Percentiles rank a stretch among this genome's conserved stretches.
Conservation (phyloP, 2,329 filamentous ascomycete genomes). For the Phialophora tarda region DNA sequence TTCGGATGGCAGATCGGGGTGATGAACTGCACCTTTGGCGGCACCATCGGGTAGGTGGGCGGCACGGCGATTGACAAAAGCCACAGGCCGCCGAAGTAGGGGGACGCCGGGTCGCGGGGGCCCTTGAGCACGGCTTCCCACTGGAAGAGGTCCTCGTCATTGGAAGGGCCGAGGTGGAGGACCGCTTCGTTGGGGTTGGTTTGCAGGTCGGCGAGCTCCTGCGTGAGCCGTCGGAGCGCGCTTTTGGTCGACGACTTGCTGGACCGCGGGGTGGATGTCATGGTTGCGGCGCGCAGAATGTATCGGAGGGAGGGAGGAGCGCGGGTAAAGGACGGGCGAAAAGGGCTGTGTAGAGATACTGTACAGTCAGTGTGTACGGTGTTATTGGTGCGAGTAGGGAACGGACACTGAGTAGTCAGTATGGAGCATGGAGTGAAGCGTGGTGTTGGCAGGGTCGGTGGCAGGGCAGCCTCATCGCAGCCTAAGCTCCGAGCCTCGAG, state of each 20-base stretch:
- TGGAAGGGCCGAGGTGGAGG: slow-evolving; percentile 61
- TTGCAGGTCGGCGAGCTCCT: slow-evolving; percentile 65
- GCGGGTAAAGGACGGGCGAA: neutral
- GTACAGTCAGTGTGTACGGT: neutral
- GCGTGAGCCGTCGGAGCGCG: slow-evolving; percentile 65
- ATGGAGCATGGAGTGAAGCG: neutral
- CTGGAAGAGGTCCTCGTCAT: slow-evolving; percentile 63
- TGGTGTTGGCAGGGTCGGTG: slow-evolving; percentile 10
- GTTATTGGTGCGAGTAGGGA: no score
- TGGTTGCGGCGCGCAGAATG: neutral
- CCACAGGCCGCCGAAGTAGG: slow-evolving; percentile 72
- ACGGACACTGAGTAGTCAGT: neutral
- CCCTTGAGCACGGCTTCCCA: slow-evolving; percentile 68
- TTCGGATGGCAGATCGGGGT: slow-evolving; percentile 89
- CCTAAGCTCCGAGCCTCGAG: neutral
- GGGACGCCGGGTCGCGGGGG: slow-evolving; percentile 45
- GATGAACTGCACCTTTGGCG: slow-evolving; percentile 79
- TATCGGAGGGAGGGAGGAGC: neutral
- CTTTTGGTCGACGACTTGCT: slow-evolving; percentile 30
- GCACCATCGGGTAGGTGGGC: slow-evolving; percentile 74
- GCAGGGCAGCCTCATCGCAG: slow-evolving; percentile 6
- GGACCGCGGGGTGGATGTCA: slow-evolving; percentile 19
- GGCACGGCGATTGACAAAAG: slow-evolving; percentile 79
- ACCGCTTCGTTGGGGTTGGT: slow-evolving; percentile 62
- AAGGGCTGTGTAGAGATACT: neutral